Evolutionary conservation across 495 filamentous ascomycete genomes (phyloP), one percentile per base, ranked within the genome.

Genomic region (Xylaria longipes): DNA sequence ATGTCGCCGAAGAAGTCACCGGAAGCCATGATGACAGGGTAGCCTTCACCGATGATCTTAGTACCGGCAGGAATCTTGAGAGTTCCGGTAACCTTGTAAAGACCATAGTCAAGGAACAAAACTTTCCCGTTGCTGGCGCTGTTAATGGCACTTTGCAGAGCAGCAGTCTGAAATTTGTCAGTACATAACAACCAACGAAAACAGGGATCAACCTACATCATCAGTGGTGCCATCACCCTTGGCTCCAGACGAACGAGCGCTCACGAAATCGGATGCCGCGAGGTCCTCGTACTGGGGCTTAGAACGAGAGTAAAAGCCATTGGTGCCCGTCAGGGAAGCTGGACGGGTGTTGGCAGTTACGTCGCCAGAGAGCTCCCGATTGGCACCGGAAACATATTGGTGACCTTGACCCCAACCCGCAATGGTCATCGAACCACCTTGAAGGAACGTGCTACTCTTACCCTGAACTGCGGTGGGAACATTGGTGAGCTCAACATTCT

Each of bases 21-120:
- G n/a, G 89, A 84, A 25, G 92, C 94, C 86, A 97, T 90, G 76
- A 98, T 93, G 46, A 95, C 81, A 33, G 95, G 89, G 89, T 91
- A 98, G 68, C 93, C 89, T 79, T 98, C 95, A 73, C 95, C 95
- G 31, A 91, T 88, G 74, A 98, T 94, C 66, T 82, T 84, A 72
- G 86, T 66, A 77, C 93, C 80, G 73, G 88, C 77, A 84, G 88
- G 79, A 89, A 90, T 75, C 39, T 85, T 83, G 62, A 93, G 89
- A 35, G 94, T 88, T 70, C 85, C 80, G 39, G 92, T 87, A 35
- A 94, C 88, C 15, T 91, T 87, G 72, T 89, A 84, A 3, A 92
- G 87, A 25, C 88, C 86, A 74, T 86, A 84, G 71, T 89, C 87
- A 71, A 90, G 82, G 72, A 83, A 85, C 73, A 92, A 91, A 68